These are phyloP conservation scores for Trypanosoma theileri DNA, from an alignment of 208 protist genomes.

Conservation along the genomic window DNA sequence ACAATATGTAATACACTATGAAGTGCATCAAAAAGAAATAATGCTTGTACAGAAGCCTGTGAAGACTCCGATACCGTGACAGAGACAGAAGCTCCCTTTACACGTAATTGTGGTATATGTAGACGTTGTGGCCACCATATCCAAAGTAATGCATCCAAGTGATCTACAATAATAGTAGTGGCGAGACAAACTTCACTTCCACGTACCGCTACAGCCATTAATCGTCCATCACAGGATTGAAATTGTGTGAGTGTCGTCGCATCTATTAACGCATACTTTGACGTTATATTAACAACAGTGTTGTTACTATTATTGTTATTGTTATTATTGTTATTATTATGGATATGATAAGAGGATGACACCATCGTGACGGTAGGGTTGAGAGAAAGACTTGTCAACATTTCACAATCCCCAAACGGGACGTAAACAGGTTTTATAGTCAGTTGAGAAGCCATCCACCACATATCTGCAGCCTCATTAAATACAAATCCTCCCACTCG, in stretches of 20 bases:
- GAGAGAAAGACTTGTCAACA: slow-evolving; percentile 1
- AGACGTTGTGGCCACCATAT: slow-evolving; percentile 69
- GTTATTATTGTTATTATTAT: not conserved
- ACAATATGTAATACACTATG: slow-evolving; percentile 40
- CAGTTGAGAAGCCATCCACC: slow-evolving; percentile 80
- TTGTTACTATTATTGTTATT: not conserved
- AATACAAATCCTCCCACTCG: slow-evolving; percentile 38
- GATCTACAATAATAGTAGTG: slow-evolving; percentile 22
- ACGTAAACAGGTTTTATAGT: slow-evolving; percentile 64
- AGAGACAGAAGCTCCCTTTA: slow-evolving; percentile 47
- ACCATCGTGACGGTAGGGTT: slow-evolving; percentile 5
- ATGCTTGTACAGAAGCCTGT: slow-evolving; percentile 21
- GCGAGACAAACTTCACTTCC: slow-evolving; percentile 27
- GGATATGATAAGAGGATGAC: not conserved
- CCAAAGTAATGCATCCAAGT: slow-evolving; percentile 53
- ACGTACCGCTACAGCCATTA: slow-evolving; percentile 21
- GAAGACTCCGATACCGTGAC: slow-evolving; percentile 48
- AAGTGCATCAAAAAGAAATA: slow-evolving; percentile 69
- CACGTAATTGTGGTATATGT: slow-evolving; percentile 38
- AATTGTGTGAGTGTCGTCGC: slow-evolving; percentile 30
- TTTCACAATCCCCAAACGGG: not conserved
- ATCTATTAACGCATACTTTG: slow-evolving; percentile 25
- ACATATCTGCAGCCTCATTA: slow-evolving; percentile 53
- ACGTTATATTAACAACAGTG: not conserved
- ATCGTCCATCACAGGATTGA: slow-evolving; percentile 21